These are phyloP conservation scores for Ammopiptanthus mongolicus DNA, from an alignment of 306 rosid genomes.

Conservation along the genomic window DNA sequence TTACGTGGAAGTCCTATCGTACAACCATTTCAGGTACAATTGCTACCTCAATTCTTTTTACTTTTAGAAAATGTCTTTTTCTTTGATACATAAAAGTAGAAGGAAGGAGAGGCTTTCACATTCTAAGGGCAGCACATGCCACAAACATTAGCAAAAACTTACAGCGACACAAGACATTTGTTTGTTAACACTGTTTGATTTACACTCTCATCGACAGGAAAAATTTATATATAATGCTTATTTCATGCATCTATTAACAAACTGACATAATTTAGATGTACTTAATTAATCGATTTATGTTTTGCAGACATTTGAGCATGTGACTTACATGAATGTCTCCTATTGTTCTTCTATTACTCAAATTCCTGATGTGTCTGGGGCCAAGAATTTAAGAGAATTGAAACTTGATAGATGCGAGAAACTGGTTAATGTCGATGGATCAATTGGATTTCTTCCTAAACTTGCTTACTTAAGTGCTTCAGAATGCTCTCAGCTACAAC, in stretches of 20 bases:
- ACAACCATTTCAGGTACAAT: slow-evolving; percentile 1
- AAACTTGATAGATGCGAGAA: background rate
- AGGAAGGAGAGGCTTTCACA: too few relatives aligned
- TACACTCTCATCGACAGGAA: background rate
- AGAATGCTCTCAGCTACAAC: background rate
- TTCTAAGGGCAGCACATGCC: too few relatives aligned
- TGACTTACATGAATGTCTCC: slow-evolving; percentile 13
- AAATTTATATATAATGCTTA: background rate
- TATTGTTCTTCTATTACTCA: background rate
- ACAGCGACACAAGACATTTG: too few relatives aligned
- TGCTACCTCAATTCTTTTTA: too few relatives aligned
- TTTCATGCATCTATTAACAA: too few relatives aligned
- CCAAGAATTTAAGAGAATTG: background rate
- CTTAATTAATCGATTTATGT: background rate
- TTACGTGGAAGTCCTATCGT: background rate
- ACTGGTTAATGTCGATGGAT: background rate
- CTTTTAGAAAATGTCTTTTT: too few relatives aligned
- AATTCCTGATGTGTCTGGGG: slow-evolving; percentile 11
- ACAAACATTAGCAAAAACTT: too few relatives aligned
- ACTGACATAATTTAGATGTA: too few relatives aligned
- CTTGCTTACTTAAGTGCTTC: background rate
- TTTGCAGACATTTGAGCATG: slow-evolving; percentile 1
- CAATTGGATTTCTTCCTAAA: background rate
- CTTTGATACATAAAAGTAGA: too few relatives aligned
- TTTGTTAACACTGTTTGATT: too few relatives aligned